These are phyloP conservation scores for Nigrospora sphaerica DNA, from an alignment of 2,329 filamentous ascomycete genomes.

Conservation along the genomic window DNA sequence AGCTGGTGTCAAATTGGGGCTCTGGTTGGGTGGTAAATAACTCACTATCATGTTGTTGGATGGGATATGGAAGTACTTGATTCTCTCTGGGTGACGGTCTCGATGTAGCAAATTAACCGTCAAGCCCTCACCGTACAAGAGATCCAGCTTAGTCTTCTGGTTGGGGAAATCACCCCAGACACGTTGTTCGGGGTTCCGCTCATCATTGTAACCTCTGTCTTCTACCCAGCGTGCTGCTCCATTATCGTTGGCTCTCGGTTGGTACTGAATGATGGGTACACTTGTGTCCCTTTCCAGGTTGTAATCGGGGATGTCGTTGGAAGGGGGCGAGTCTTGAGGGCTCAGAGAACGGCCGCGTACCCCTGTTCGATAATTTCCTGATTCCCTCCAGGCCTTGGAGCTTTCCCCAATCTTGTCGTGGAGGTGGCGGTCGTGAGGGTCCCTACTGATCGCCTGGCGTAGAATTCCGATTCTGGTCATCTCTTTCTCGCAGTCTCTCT, in stretches of 20 bases:
- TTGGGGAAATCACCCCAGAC: constrained; percentile 14
- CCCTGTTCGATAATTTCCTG: background rate
- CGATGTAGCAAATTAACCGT: constrained; percentile 3
- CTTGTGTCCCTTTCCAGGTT: constrained; percentile 11
- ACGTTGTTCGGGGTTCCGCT: background rate
- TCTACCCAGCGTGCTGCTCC: background rate
- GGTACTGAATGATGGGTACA: constrained; percentile 13
- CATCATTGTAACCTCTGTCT: background rate
- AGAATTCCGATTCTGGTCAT: constrained; percentile 12
- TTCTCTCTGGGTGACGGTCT: background rate
- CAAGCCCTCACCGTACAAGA: constrained; percentile 2
- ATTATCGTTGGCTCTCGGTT: background rate
- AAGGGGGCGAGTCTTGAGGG: too few relatives aligned
- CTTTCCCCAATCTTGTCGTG: constrained; percentile 5
- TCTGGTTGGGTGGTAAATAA: background rate
- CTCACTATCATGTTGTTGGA: constrained; percentile 24
- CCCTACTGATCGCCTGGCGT: constrained; percentile 5
- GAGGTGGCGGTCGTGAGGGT: constrained; percentile 9
- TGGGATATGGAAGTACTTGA: constrained; percentile 22
- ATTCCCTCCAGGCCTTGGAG: background rate
- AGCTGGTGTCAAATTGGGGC: constrained; percentile 2
- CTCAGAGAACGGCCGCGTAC: too few relatives aligned
- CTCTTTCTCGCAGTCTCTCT: constrained; percentile 8
- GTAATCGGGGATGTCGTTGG: constrained; percentile 4
- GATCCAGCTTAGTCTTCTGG: constrained; percentile 11